A percentile compares a stretch with the other conserved stretches of the same genome.
Evolutionary conservation across 78 protist genomes (phyloP).

Genomic region (Pigoraptor vietnamica): DNA sequence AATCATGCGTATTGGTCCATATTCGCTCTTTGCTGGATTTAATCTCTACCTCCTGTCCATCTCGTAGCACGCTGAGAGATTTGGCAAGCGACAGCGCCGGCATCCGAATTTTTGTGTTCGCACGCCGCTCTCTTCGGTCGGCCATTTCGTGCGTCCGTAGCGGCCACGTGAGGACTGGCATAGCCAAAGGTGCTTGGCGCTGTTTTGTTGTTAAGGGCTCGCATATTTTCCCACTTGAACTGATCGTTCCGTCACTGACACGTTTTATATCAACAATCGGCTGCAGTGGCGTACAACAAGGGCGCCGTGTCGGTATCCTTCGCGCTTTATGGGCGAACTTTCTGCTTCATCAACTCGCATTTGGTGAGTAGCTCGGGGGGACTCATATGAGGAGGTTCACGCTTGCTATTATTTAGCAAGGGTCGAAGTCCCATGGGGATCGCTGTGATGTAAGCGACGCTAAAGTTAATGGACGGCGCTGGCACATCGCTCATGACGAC

Average conservation of each 20-base stretch:
- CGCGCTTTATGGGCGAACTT: constrained; percentile 42
- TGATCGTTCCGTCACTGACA: neutral
- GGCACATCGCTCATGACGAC: neutral
- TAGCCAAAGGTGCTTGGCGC: constrained; percentile 41
- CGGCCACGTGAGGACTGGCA: constrained; percentile 49
- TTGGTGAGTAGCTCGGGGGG: constrained; percentile 1
- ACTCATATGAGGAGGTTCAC: too few relatives aligned
- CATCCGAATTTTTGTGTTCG: constrained; percentile 54
- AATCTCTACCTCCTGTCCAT: neutral
- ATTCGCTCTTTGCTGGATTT: too few relatives aligned
- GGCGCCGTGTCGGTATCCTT: constrained; percentile 81
- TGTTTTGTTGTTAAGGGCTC: too few relatives aligned
- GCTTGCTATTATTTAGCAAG: too few relatives aligned
- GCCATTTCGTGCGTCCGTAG: constrained; percentile 36
- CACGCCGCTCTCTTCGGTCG: constrained; percentile 21
- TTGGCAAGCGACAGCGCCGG: neutral
- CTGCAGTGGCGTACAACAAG: constrained; percentile 81
- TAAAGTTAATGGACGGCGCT: too few relatives aligned
- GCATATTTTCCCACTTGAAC: too few relatives aligned
- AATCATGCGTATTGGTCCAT: too few relatives aligned
- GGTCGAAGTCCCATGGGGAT: too few relatives aligned
- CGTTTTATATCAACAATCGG: too few relatives aligned
- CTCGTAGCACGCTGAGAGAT: neutral
- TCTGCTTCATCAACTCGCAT: constrained; percentile 75
- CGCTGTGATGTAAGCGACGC: too few relatives aligned